These are phyloP conservation scores for Zelopaecilomyces penicillatus DNA, from an alignment of 2,329 filamentous ascomycete species.

Conservation along the genomic window DNA sequence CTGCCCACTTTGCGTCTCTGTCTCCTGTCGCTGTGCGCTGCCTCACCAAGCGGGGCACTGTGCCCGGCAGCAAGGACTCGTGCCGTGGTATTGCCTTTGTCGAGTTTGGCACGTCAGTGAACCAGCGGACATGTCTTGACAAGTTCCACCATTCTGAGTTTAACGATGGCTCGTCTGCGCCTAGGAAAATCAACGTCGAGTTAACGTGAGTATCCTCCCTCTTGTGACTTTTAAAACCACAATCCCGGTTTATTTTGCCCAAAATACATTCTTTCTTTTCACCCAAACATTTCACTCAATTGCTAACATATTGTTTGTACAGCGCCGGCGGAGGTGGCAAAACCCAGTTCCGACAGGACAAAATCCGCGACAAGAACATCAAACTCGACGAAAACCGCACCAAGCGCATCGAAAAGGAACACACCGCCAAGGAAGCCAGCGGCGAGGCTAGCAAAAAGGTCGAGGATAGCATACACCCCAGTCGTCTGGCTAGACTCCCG, in stretches of 20 bases:
- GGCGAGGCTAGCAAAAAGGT: conserved; percentile 17
- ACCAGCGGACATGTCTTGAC: conserved; percentile 88
- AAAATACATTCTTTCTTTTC: background rate
- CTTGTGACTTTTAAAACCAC: background rate
- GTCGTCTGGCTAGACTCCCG: conserved; percentile 32
- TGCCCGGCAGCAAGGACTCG: conserved; percentile 50
- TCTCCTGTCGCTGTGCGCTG: conserved; percentile 46
- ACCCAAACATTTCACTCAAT: background rate
- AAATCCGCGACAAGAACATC: conserved; percentile 77
- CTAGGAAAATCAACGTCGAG: conserved; percentile 84
- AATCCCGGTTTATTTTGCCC: background rate
- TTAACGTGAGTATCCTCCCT: conserved; percentile 56
- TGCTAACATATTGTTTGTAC: conserved; percentile 6
- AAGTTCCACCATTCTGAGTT: conserved; percentile 84
- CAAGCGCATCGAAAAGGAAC: conserved; percentile 40
- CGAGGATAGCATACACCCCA: conserved; percentile 42
- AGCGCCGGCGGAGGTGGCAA: conserved; percentile 82
- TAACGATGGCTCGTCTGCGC: conserved; percentile 41
- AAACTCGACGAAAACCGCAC: conserved; percentile 64
- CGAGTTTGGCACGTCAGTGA: conserved; percentile 78
- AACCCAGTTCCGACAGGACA: conserved; percentile 60
- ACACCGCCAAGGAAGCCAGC: conserved; percentile 25
- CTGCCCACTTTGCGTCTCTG: conserved; percentile 70
- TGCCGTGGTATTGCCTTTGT: conserved; percentile 78
- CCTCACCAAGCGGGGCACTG: conserved; percentile 59